Percentiles rank a stretch among this genome's conserved stretches.
phyloP scores from a whole-genome alignment of 306 rosid species.

The Arachis stenosperma region DNA sequence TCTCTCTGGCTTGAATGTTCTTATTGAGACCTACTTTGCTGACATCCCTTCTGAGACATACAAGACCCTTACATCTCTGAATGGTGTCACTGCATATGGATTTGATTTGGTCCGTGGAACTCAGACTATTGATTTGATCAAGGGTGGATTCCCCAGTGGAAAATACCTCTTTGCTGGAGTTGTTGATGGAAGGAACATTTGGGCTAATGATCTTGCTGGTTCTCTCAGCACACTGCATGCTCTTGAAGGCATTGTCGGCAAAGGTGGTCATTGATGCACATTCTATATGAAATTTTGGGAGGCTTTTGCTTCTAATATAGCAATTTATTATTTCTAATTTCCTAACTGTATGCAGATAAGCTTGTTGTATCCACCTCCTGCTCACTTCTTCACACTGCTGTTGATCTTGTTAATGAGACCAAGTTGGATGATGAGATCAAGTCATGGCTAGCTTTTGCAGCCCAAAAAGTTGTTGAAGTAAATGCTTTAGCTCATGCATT shows the following conservation, averaged over 20 bases:
- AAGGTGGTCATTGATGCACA: constrained; percentile 53
- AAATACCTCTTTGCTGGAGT: constrained; percentile 88
- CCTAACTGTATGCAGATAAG: constrained; percentile 51
- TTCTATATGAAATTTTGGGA: constrained; percentile 22
- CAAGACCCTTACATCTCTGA: constrained; percentile 79
- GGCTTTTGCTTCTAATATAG: constrained; percentile 3
- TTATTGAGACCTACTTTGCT: constrained; percentile 87
- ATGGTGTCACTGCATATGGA: constrained; percentile 75
- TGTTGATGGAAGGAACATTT: constrained; percentile 96
- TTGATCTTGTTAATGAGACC: constrained; percentile 86
- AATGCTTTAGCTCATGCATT: constrained; percentile 87
- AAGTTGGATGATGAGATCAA: constrained; percentile 86
- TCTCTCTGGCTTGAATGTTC: constrained; percentile 73
- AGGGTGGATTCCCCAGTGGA: constrained; percentile 70
- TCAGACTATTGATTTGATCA: constrained; percentile 70
- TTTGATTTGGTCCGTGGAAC: constrained; percentile 89
- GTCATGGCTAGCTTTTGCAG: constrained; percentile 95
- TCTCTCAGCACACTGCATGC: constrained; percentile 58
- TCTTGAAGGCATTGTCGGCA: constrained; percentile 79
- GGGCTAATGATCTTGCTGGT: constrained; percentile 87
- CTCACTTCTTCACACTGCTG: constrained; percentile 96
- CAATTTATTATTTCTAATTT: constrained; percentile 4
- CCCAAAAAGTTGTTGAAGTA: constrained; percentile 86
- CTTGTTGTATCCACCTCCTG: constrained; percentile 86
- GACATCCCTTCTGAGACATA: constrained; percentile 79